Evolutionary conservation across 768 basidiomycete species (phyloP).

Genomic region (Chalciporus sphaerocephalus): DNA sequence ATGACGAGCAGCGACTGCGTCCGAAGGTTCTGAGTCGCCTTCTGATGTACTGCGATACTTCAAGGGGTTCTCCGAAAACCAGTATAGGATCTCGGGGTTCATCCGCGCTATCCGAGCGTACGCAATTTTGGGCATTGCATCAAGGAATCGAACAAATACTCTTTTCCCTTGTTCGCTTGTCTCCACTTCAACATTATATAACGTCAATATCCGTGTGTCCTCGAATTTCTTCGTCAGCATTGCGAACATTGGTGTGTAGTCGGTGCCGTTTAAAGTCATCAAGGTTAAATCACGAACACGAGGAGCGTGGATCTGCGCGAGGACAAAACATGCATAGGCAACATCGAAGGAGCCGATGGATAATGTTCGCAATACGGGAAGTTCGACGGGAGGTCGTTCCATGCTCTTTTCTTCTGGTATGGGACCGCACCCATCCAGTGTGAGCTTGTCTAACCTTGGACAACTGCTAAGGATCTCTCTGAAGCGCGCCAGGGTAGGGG

Average conservation of each 20-base stretch:
- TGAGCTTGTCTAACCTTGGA: conserved; percentile 49
- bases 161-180: conserved; percentile 21
- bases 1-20: conserved; percentile 6
- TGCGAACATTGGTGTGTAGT: conserved; percentile 48
- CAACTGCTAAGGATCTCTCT: conserved; percentile 47
- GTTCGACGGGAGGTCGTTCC: conserved; percentile 38
- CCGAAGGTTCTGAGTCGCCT: background rate
- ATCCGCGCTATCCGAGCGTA: conserved; percentile 50
- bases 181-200: conserved; percentile 43
- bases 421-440: conserved; percentile 63
- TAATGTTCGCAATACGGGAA: conserved; percentile 49
- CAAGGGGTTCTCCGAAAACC: conserved; percentile 44
- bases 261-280: conserved; percentile 46
- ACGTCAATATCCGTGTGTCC: conserved; percentile 50
- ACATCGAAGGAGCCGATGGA: conserved; percentile 54
- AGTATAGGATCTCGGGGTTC: conserved; percentile 38
- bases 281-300: conserved; percentile 55
- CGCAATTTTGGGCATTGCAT: conserved; percentile 53
- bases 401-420: conserved; percentile 26
- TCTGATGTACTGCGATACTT: conserved; percentile 15
- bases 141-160: conserved; percentile 46
- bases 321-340: conserved; percentile 43
- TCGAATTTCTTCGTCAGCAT: conserved; percentile 46
- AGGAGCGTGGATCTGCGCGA: conserved; percentile 52
- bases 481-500: conserved; percentile 49